phyloP scores from a whole-genome alignment of 2,329 filamentous ascomycete genomes.

The Penicillium sp. region DNA sequence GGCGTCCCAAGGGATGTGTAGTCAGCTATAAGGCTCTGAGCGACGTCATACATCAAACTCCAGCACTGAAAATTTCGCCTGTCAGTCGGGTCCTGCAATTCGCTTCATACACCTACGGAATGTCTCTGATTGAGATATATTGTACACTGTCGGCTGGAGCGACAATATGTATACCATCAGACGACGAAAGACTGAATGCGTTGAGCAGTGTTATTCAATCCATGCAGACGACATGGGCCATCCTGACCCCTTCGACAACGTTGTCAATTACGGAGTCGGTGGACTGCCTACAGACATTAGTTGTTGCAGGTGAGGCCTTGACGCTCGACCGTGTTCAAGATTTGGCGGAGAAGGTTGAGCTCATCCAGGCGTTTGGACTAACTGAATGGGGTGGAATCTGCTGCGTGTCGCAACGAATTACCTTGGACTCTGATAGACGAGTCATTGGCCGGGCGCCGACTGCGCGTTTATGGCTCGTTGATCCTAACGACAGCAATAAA shows the following conservation, averaged over 20 bases:
- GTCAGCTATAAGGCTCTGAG: background rate
- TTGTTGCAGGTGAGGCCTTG: slow-evolving; percentile 1
- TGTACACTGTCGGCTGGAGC: background rate
- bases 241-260: slow-evolving; percentile 1
- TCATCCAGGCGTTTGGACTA: background rate
- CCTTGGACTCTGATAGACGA: slow-evolving; percentile 7
- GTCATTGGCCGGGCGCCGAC: too few species aligned
- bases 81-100: slow-evolving; percentile 3
- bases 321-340: background rate
- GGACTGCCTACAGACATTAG: background rate
- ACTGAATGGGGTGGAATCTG: slow-evolving; percentile 6
- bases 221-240: slow-evolving; percentile 3
- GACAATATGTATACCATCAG: background rate
- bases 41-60: background rate
- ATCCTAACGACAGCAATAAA: slow-evolving; percentile 20
- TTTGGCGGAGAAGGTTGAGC: background rate
- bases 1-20: slow-evolving; percentile 2
- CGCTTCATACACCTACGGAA: slow-evolving; percentile 4
- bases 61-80: background rate
- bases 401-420: slow-evolving; percentile 1
- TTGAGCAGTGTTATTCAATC: background rate
- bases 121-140: slow-evolving; percentile 5
- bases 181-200: background rate
- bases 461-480: slow-evolving; percentile 23
- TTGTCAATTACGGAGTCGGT: background rate